Evolutionary conservation across 2,329 filamentous ascomycete genomes (phyloP), one percentile per base, ranked within the genome.

Genomic region (Neoascochyta sp.): DNA sequence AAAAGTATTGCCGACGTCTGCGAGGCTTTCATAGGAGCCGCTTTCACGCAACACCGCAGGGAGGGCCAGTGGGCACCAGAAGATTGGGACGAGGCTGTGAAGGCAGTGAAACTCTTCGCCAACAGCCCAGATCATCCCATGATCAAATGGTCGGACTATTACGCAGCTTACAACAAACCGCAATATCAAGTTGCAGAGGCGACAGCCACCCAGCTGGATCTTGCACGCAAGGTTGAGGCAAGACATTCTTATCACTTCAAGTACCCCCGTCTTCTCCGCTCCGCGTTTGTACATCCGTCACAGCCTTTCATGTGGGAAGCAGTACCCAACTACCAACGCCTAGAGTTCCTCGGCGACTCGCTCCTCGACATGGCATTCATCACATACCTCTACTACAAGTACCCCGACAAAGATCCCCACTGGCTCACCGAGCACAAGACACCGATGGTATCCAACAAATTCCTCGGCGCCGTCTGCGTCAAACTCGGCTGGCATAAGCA

Each of bases 381-480:
- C 32, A 83, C 89, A 47, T 80, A 86, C 48, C 72, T 98, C 4
- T 96, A 87, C 64, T 74, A 80, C 45, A 73, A 70, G 3, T 87
- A 84, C 47, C 87, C 88, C 0, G 69, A 77, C 29, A 85, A 83
- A 35, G 88, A 95, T 52, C 90, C 92, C 0, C 89, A 96, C 58
- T 96, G 90, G 90, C 71, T 98, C 36, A 96, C 92, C 0, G 92
- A 96, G 63, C 90, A 96, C 71, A 96, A 96, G 66, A 95, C 93
- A 81, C 87, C 89, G n/a, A 95, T 98, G 86, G 89, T 92, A 0
- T 92, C 86, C 30, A 98, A 98, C 66, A 88, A 89, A 39, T 98
- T 96, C 54, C 73, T 95, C 1, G 87, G 85, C 1, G 86, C 81
- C 11, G 69, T 96, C 3, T 83, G 83, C 36, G 86, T 93, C 3